These are phyloP conservation scores for Rauvolfia tetraphylla DNA, from an alignment of 257 asterid genomes.

Conservation along the genomic window DNA sequence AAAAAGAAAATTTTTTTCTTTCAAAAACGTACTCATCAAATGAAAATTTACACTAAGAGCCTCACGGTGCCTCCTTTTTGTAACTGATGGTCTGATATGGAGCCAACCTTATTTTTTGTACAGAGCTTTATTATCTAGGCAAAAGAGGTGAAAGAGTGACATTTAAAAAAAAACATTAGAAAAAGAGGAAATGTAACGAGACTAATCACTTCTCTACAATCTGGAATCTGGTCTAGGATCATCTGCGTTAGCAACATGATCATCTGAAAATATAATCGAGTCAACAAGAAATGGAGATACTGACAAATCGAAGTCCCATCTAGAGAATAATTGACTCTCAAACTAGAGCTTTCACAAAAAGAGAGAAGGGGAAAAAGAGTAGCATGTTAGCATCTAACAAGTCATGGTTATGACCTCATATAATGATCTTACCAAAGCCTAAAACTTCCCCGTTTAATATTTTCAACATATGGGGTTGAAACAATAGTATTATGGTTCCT, in stretches of 20 bases:
- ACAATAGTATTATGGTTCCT: not conserved
- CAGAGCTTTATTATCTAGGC: not conserved
- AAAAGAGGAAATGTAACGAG: not conserved
- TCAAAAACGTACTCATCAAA: not conserved
- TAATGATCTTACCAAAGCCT: not conserved
- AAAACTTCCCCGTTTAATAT: not conserved
- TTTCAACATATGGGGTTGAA: not conserved
- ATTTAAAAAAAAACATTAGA: not conserved
- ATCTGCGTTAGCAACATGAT: not conserved
- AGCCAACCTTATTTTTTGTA: not conserved
- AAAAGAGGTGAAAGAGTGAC: not conserved
- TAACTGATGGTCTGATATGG: not conserved
- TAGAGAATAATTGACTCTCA: not conserved
- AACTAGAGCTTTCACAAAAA: not conserved
- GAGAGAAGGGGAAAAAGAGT: not conserved
- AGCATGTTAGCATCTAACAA: not conserved
- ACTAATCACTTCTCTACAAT: not conserved
- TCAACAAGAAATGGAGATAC: not conserved
- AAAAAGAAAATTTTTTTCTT: not conserved
- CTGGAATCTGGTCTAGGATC: not conserved
- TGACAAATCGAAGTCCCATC: not conserved
- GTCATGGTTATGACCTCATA: not conserved
- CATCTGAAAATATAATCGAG: not conserved
- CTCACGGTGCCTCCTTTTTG: not conserved
- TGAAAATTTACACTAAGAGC: not conserved